Percentiles rank a stretch among this genome's conserved stretches.
phyloP scores from a whole-genome alignment of 2,329 filamentous ascomycete genomes.

The Arthroderma sp. region DNA sequence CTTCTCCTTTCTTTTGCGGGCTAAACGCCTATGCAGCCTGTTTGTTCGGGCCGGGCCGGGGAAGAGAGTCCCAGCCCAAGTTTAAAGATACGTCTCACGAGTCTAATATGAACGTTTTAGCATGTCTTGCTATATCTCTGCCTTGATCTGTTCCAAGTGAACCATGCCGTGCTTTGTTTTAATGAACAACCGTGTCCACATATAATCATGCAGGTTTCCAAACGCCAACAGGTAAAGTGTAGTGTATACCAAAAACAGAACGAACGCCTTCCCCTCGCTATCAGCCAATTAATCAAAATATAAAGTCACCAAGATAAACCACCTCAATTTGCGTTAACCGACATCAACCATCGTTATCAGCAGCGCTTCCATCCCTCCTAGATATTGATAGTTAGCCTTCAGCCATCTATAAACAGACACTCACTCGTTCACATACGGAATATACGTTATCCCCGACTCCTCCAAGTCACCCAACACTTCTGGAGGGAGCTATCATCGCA shows the following conservation, averaged over 20 bases:
- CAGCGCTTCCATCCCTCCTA: slow-evolving; percentile 37
- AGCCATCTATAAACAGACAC: neutral
- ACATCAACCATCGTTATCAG: slow-evolving; percentile 34
- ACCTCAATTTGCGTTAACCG: no score
- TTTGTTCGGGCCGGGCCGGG: neutral
- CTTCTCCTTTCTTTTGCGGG: neutral
- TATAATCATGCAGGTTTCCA: neutral
- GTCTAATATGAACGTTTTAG: neutral
- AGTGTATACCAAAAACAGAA: neutral
- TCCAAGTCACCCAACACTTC: slow-evolving; percentile 46
- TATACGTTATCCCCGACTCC: slow-evolving; percentile 49
- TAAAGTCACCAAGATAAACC: neutral
- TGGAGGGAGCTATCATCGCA: slow-evolving; percentile 45
- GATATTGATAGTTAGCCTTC: neutral
- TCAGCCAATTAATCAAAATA: neutral
- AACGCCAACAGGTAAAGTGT: neutral
- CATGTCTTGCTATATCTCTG: neutral
- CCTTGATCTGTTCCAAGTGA: neutral
- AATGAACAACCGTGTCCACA: no score
- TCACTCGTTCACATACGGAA: slow-evolving; percentile 36
- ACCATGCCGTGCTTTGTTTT: neutral
- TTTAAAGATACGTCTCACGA: neutral
- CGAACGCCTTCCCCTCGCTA: neutral
- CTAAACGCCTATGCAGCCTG: neutral
- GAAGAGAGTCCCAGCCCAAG: neutral